Evolutionary conservation across 2,329 filamentous ascomycete genomes (phyloP).

Genomic region (Xylaria multiplex): DNA sequence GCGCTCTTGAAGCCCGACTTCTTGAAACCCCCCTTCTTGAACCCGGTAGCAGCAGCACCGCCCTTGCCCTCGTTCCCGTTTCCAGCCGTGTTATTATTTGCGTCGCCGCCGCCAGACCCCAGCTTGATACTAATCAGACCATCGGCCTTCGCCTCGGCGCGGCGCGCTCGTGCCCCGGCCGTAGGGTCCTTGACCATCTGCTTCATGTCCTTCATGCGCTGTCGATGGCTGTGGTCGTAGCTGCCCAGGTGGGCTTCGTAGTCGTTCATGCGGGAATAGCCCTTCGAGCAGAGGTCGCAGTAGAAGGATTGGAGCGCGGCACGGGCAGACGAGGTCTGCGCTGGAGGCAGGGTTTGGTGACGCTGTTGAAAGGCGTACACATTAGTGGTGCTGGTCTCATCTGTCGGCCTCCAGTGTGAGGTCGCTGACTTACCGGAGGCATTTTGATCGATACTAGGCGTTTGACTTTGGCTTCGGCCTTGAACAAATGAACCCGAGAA

Average conservation of each 20-base stretch:
- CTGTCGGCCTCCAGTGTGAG: background rate
- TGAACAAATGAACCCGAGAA: background rate
- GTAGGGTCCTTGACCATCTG: conserved; percentile 79
- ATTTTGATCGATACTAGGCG: conserved; percentile 16
- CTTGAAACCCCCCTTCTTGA: conserved; percentile 79
- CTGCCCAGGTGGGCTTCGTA: conserved; percentile 94
- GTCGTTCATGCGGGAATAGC: conserved; percentile 93
- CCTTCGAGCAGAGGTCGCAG: conserved; percentile 89
- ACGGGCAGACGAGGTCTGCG: conserved; percentile 72
- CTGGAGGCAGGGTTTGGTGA: conserved; percentile 67
- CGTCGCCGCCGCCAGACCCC: conserved; percentile 46
- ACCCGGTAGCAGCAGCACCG: conserved; percentile 51
- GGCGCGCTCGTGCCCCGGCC: conserved; percentile 71
- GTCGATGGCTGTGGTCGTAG: conserved; percentile 96
- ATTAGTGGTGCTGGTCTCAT: conserved; percentile 3
- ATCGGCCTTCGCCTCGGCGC: conserved; percentile 75
- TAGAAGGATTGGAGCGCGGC: conserved; percentile 84
- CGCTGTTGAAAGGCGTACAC: conserved; percentile 51
- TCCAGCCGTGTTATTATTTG: conserved; percentile 33
- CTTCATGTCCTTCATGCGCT: conserved; percentile 89
- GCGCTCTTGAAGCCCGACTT: conserved; percentile 86
- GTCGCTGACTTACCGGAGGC: conserved; percentile 30
- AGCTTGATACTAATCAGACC: conserved; percentile 75
- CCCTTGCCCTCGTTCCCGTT: conserved; percentile 47
- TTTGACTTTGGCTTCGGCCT: background rate